phyloP scores from a whole-genome alignment of 768 basidiomycete genomes.

The Russula earlei region DNA sequence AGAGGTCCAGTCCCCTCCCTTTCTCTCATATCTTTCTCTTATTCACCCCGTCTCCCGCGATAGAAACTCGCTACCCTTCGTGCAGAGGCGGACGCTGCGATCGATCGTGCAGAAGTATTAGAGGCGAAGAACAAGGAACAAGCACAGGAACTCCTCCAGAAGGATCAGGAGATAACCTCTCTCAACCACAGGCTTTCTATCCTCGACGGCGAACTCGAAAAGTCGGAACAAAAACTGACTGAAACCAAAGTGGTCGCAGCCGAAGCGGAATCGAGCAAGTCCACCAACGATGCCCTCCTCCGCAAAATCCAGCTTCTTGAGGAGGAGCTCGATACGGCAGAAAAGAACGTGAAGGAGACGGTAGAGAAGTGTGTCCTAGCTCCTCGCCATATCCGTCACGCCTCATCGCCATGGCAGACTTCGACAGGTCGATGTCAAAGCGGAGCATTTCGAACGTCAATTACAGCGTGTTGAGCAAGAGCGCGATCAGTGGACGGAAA shows the following conservation, averaged over 20 bases:
- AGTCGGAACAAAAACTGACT: constrained; percentile 53
- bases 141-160: constrained; percentile 64
- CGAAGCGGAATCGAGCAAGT: constrained; percentile 63
- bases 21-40: not conserved
- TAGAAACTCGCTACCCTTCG: constrained; percentile 76
- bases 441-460: constrained; percentile 95
- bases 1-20: constrained; percentile 27
- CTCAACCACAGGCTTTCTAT: constrained; percentile 60
- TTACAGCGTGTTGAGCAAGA: constrained; percentile 81
- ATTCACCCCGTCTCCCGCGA: not conserved
- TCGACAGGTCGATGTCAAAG: constrained; percentile 95
- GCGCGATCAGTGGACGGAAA: constrained; percentile 41
- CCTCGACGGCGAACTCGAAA: constrained; percentile 60
- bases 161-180: constrained; percentile 82
- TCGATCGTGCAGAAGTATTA: constrained; percentile 76
- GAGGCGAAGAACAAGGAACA: constrained; percentile 74
- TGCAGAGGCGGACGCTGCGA: constrained; percentile 72
- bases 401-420: constrained; percentile 42
- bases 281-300: constrained; percentile 58
- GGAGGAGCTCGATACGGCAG: constrained; percentile 90
- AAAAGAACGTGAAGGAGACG: constrained; percentile 95
- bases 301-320: constrained; percentile 89
- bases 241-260: constrained; percentile 55
- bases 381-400: not conserved
- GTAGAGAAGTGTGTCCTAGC: constrained; percentile 78